Percentiles rank a stretch among this genome's conserved stretches.
Evolutionary conservation across 345 rosid genomes (phyloP).

Genomic region (Camelina neglecta): DNA sequence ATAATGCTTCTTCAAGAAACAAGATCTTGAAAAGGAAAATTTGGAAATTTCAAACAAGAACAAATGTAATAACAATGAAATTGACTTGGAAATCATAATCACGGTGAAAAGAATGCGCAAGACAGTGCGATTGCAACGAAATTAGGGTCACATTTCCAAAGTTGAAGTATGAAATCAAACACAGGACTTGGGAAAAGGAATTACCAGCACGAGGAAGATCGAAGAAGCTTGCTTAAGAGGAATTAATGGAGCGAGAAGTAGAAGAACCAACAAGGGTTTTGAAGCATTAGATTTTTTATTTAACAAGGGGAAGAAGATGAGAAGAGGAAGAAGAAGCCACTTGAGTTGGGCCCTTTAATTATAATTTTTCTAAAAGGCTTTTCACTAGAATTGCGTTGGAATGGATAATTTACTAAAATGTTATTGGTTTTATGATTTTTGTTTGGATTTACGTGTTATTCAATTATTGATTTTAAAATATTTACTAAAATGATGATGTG

Average conservation of each 20-base stretch:
- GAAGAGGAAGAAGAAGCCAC: not conserved
- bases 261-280: not conserved
- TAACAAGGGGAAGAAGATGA: not conserved
- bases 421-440: too few relatives aligned
- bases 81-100: not conserved
- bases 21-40: not conserved
- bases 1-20: not conserved
- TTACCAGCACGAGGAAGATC: conserved; percentile 11
- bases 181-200: not conserved
- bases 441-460: too few relatives aligned
- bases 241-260: not conserved
- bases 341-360: not conserved
- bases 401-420: too few relatives aligned
- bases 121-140: not conserved
- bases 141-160: not conserved
- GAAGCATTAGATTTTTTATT: not conserved
- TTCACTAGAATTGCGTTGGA: too few relatives aligned
- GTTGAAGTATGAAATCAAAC: not conserved
- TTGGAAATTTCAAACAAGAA: not conserved
- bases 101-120: too few relatives aligned
- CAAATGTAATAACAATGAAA: not conserved
- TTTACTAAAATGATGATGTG: too few relatives aligned
- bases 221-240: conserved; percentile 1
- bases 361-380: too few relatives aligned
- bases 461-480: too few relatives aligned